phyloP scores from a whole-genome alignment of 2,329 filamentous ascomycete species.

The Apiospora marii region DNA sequence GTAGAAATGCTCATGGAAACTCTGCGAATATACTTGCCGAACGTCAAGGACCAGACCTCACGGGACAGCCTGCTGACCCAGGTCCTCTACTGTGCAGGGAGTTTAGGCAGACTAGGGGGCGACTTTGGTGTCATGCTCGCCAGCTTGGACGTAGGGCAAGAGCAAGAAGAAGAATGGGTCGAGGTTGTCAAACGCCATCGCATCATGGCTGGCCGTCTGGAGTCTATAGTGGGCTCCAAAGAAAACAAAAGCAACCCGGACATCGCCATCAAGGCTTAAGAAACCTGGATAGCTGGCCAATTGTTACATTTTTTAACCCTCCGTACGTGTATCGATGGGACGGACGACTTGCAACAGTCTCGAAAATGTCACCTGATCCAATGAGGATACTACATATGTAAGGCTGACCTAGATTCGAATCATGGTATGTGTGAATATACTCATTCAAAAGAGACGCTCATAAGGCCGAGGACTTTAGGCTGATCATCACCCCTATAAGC shows the following conservation, averaged over 20 bases:
- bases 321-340: not conserved
- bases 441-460: not conserved
- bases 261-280: slow-evolving; percentile 29
- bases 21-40: slow-evolving; percentile 78
- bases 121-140: slow-evolving; percentile 93
- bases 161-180: slow-evolving; percentile 77
- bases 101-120: slow-evolving; percentile 85
- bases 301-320: not conserved
- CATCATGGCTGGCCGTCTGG: slow-evolving; percentile 79
- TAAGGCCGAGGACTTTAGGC: not conserved
- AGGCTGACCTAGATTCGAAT: not conserved
- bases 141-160: slow-evolving; percentile 54
- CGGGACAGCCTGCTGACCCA: slow-evolving; percentile 91
- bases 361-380: not conserved
- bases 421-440: not conserved
- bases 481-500: not conserved
- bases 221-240: slow-evolving; percentile 69
- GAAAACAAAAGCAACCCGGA: slow-evolving; percentile 40
- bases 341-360: not conserved
- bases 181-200: slow-evolving; percentile 89
- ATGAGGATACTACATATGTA: not conserved
- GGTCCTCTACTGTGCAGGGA: slow-evolving; percentile 91
- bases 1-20: slow-evolving; percentile 83
- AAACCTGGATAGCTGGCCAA: not conserved
- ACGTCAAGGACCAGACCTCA: slow-evolving; percentile 79